Conservation (phyloP, 495 filamentous ascomycete species). For the Viridothelium virens region DNA sequence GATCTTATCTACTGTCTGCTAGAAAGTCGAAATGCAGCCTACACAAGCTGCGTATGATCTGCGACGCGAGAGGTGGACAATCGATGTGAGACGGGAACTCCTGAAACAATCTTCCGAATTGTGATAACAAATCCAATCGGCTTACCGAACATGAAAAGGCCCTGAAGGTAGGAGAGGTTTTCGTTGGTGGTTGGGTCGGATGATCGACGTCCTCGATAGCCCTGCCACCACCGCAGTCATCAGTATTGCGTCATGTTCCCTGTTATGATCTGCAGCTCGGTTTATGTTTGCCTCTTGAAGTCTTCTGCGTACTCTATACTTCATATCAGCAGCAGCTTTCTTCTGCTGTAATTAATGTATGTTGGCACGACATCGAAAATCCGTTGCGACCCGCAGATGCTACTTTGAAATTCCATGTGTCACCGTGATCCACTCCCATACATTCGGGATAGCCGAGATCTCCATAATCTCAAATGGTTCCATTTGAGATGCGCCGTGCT, state of each 20-base stretch:
- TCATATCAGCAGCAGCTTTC: neutral
- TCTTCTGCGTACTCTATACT: neutral
- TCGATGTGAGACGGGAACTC: neutral
- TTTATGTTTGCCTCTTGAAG: neutral
- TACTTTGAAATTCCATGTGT: too few relatives aligned
- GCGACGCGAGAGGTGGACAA: too few relatives aligned
- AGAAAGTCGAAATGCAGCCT: too few relatives aligned
- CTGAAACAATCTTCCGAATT: neutral
- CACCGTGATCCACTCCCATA: too few relatives aligned
- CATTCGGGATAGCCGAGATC: too few relatives aligned
- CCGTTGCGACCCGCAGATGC: too few relatives aligned
- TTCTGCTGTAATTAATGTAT: too few relatives aligned
- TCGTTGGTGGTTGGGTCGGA: neutral
- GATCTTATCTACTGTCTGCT: too few relatives aligned
- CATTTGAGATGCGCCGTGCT: too few relatives aligned
- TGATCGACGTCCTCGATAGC: neutral
- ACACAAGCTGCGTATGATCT: too few relatives aligned
- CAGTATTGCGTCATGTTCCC: constrained; percentile 5
- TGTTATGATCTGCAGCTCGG: neutral
- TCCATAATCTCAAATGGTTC: too few relatives aligned
- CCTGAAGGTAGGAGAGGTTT: neutral
- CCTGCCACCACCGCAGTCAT: neutral
- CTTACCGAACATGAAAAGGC: neutral
- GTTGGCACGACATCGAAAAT: too few relatives aligned
- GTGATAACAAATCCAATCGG: neutral